A percentile compares a stretch with the other conserved stretches of the same genome.
These are phyloP conservation scores for Leishmania martiniquensis DNA, from an alignment of 208 protist species.

Conservation along the genomic window DNA sequence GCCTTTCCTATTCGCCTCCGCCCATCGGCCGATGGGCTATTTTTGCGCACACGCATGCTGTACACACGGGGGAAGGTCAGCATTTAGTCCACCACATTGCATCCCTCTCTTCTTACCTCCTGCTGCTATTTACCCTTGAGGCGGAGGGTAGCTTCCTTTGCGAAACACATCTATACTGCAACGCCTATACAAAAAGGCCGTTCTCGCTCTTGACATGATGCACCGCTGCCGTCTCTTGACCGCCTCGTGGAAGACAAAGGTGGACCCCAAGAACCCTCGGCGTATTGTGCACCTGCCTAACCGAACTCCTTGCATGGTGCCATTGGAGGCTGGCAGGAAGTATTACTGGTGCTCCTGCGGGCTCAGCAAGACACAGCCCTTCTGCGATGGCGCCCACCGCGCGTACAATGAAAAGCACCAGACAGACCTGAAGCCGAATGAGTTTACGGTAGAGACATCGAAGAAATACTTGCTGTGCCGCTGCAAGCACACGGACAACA, in stretches of 20 bases:
- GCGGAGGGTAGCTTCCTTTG: neutral
- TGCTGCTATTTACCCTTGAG: too few relatives aligned
- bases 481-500: conserved; percentile 74
- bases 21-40: too few relatives aligned
- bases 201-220: conserved; percentile 17
- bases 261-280: conserved; percentile 57
- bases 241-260: conserved; percentile 77
- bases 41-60: too few relatives aligned
- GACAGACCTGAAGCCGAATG: conserved; percentile 59
- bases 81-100: too few relatives aligned
- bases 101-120: neutral
- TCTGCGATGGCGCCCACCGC: conserved; percentile 74
- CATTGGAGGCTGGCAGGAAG: conserved; percentile 63
- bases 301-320: conserved; percentile 48
- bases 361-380: conserved; percentile 79
- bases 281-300: conserved; percentile 54
- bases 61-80: too few relatives aligned
- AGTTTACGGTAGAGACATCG: conserved; percentile 54
- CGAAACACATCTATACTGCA: neutral
- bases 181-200: neutral
- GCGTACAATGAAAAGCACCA: conserved; percentile 74
- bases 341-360: conserved; percentile 89
- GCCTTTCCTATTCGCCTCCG: too few relatives aligned
- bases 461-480: conserved; percentile 74
- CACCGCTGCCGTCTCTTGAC: conserved; percentile 39